phyloP scores from a whole-genome alignment of 2,329 filamentous ascomycete genomes.

The Ophiostoma angusticollis region DNA sequence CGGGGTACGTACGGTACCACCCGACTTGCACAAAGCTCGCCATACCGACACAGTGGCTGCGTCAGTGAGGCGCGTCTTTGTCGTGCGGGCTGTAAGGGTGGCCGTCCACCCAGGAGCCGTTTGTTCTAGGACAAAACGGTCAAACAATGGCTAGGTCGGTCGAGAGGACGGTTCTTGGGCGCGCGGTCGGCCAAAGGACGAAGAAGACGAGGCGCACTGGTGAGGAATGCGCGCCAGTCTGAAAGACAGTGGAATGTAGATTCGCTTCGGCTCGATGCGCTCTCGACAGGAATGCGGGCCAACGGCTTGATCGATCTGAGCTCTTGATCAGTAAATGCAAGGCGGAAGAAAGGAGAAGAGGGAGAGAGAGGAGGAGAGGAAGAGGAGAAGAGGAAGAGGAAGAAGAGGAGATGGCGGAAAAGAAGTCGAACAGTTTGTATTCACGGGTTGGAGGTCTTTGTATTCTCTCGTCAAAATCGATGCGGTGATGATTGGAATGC shows the following conservation, averaged over 20 bases:
- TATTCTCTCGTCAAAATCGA: too few species aligned
- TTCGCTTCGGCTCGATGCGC: constrained; percentile 4
- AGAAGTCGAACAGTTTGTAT: too few species aligned
- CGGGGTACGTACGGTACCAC: constrained; percentile 33
- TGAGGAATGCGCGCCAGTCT: constrained; percentile 4
- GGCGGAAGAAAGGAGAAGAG: constrained; percentile 1
- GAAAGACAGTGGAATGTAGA: neutral
- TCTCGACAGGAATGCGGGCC: constrained; percentile 6
- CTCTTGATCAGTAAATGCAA: too few species aligned
- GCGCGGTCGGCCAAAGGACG: too few species aligned
- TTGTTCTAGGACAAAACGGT: too few species aligned
- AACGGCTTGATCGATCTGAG: constrained; percentile 1
- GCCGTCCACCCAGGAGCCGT: constrained; percentile 5
- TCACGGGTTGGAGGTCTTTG: neutral
- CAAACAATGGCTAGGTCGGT: too few species aligned
- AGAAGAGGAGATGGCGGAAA: neutral
- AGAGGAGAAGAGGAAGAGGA: neutral
- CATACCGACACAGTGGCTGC: constrained; percentile 15
- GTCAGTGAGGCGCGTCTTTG: constrained; percentile 5
- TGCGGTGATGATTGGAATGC: too few species aligned
- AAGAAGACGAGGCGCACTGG: neutral
- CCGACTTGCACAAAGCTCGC: constrained; percentile 29
- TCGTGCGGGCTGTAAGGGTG: constrained; percentile 6
- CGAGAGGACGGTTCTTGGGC: too few species aligned
- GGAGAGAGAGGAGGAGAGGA: constrained; percentile 1